Evolutionary conservation across 768 basidiomycete species (phyloP).

Genomic region (Grammothele lineata): DNA sequence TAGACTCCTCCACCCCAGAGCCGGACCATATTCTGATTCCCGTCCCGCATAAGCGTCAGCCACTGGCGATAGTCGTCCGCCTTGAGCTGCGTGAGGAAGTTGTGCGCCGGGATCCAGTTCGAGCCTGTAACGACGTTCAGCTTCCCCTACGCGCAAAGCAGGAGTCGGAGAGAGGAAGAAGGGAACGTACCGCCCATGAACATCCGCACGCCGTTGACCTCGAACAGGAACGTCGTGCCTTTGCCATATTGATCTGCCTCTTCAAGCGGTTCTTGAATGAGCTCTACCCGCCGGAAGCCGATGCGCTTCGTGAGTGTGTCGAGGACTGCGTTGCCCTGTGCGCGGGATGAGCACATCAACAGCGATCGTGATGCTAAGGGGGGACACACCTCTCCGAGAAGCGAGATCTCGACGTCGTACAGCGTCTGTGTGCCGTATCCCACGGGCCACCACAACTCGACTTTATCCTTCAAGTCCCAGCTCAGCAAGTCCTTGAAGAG

Average conservation of each 20-base stretch:
- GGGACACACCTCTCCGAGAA: constrained; percentile 27
- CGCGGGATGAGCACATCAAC: not conserved
- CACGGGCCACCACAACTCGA: constrained; percentile 41
- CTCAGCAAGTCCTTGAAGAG: constrained; percentile 12
- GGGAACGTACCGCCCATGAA: constrained; percentile 36
- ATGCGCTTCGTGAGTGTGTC: constrained; percentile 22
- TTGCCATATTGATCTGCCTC: constrained; percentile 26
- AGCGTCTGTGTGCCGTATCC: constrained; percentile 37
- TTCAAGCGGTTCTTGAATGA: constrained; percentile 40
- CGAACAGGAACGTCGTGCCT: constrained; percentile 46
- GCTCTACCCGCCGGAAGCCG: constrained; percentile 40
- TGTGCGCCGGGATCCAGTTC: constrained; percentile 91
- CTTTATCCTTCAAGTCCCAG: constrained; percentile 30
- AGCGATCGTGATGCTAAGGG: constrained; percentile 8
- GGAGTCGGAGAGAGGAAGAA: no score
- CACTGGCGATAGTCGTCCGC: constrained; percentile 57
- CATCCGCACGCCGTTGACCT: constrained; percentile 43
- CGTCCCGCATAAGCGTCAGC: constrained; percentile 75
- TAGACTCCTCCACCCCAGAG: constrained; percentile 92
- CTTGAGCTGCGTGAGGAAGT: constrained; percentile 62
- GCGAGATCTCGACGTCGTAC: constrained; percentile 32
- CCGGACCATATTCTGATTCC: constrained; percentile 89
- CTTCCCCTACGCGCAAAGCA: no score
- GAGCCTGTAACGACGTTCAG: no score
- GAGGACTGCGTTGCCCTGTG: not conserved